Percentiles rank a stretch among this genome's conserved stretches.
Conservation (phyloP, 1,139 yeast genomes). For the Nakaseomyces delphensis region DNA sequence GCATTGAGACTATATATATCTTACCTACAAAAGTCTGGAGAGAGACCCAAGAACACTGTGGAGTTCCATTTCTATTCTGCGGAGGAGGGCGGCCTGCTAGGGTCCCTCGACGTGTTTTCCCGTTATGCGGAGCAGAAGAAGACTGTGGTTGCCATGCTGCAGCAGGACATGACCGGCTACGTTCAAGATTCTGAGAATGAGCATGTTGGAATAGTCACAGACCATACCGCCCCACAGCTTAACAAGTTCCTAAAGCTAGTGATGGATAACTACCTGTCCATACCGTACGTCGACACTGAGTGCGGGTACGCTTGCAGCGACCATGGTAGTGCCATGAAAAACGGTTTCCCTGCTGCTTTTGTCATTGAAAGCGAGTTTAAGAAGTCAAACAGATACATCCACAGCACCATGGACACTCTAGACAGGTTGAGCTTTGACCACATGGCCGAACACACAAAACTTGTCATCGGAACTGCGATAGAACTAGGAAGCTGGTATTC, state of each 20-base stretch:
- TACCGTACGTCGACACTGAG: conserved; percentile 61
- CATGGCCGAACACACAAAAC: conserved; percentile 67
- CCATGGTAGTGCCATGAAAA: conserved; percentile 76
- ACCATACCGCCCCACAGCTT: conserved; percentile 54
- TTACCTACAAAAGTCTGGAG: conserved; percentile 14
- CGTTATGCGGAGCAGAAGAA: conserved; percentile 38
- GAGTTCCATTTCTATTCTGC: conserved; percentile 95
- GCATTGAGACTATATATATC: conserved; percentile 55
- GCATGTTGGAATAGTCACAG: conserved; percentile 72
- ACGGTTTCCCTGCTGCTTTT: conserved; percentile 77
- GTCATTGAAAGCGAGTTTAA: conserved; percentile 69
- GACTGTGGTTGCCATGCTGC: conserved; percentile 72
- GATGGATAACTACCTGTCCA: conserved; percentile 51
- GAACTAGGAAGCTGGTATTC: conserved; percentile 45
- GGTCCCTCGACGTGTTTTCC: conserved; percentile 71
- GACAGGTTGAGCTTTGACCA: conserved; percentile 72
- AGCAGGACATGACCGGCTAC: conserved; percentile 94
- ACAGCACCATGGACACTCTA: conserved; percentile 69
- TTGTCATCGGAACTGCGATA: conserved; percentile 59
- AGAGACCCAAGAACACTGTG: conserved; percentile 56
- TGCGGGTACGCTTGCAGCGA: conserved; percentile 96
- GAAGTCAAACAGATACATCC: conserved; percentile 59
- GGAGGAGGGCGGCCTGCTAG: conserved; percentile 87
- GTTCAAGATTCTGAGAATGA: conserved; percentile 54
- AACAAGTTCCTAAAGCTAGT: conserved; percentile 56